phyloP scores from a whole-genome alignment of 179 eudicot genomes.

The Silene coronaria region DNA sequence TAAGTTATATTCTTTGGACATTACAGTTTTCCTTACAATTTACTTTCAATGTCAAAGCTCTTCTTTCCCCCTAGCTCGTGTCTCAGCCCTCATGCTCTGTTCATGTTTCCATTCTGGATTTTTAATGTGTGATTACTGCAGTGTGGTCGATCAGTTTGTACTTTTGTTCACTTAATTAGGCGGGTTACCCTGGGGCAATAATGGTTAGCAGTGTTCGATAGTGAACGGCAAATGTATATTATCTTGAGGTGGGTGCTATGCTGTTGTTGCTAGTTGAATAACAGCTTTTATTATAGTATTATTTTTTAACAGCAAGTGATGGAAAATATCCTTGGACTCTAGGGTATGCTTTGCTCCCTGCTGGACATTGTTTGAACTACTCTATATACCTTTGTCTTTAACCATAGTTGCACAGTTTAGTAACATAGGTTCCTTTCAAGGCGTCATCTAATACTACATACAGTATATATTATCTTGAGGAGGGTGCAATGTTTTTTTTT shows the following conservation, averaged over 20 bases:
- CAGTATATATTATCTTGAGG: neutral
- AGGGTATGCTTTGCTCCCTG: neutral
- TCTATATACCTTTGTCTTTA: neutral
- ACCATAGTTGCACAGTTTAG: neutral
- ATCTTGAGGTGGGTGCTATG: neutral
- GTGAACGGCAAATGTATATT: neutral
- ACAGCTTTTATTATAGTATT: neutral
- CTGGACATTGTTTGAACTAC: neutral
- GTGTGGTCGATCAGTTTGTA: conserved; percentile 9
- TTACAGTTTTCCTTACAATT: neutral
- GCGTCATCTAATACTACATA: too few species aligned
- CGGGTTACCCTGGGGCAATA: neutral
- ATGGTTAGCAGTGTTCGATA: neutral
- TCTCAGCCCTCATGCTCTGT: too few species aligned
- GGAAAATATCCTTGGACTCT: neutral
- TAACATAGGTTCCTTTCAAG: neutral
- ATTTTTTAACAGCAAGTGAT: neutral
- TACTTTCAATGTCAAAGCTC: neutral
- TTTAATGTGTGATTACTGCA: neutral
- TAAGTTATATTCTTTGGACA: neutral
- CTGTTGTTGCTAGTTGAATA: neutral
- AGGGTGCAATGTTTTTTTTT: neutral
- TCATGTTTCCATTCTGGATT: neutral
- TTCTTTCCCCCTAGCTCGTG: neutral
- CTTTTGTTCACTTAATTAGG: neutral